A percentile compares a stretch with the other conserved stretches of the same genome.
These are phyloP conservation scores for Lunasporangiospora selenospora DNA, from an alignment of 192 early-diverging fungal species.

Conservation along the genomic window DNA sequence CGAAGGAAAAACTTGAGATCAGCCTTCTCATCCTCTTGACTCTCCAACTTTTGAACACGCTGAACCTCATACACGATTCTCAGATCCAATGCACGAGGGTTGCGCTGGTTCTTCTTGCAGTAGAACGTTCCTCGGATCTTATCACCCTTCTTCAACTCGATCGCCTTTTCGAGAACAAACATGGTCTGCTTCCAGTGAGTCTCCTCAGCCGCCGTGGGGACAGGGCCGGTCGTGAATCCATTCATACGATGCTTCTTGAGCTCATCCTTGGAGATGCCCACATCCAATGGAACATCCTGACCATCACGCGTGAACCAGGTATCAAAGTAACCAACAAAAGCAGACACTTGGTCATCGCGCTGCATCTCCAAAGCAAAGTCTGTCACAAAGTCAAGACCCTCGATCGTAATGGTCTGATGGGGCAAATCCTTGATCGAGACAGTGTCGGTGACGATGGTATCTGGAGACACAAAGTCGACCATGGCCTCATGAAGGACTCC, in stretches of 20 bases:
- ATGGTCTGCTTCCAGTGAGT: conserved; percentile 99
- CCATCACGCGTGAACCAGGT: conserved; percentile 94
- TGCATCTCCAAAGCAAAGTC: conserved; percentile 82
- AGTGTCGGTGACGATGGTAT: conserved; percentile 82
- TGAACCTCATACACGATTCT: conserved; percentile 43
- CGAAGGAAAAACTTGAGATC: conserved; percentile 39
- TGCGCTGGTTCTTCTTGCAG: conserved; percentile 26
- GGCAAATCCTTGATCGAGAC: conserved; percentile 78
- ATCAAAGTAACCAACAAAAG: conserved; percentile 97
- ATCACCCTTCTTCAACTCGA: conserved; percentile 61
- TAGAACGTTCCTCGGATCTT: conserved; percentile 42
- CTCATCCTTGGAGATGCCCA: conserved; percentile 36
- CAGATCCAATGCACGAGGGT: conserved; percentile 40
- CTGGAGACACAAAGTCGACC: conserved; percentile 93
- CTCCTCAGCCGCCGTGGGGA: conserved; percentile 75
- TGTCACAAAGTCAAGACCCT: conserved; percentile 82
- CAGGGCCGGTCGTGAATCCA: conserved; percentile 70
- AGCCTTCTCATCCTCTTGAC: conserved; percentile 18
- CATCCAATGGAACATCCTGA: conserved; percentile 74
- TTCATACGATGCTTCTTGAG: conserved; percentile 34
- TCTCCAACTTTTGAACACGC: background rate
- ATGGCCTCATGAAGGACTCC: conserved; percentile 89
- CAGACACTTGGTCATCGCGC: conserved; percentile 90
- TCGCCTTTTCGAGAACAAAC: conserved; percentile 86
- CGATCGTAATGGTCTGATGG: conserved; percentile 87